Evolutionary conservation across 2,329 filamentous ascomycete species (phyloP).

Genomic region (Penicillium carneum): DNA sequence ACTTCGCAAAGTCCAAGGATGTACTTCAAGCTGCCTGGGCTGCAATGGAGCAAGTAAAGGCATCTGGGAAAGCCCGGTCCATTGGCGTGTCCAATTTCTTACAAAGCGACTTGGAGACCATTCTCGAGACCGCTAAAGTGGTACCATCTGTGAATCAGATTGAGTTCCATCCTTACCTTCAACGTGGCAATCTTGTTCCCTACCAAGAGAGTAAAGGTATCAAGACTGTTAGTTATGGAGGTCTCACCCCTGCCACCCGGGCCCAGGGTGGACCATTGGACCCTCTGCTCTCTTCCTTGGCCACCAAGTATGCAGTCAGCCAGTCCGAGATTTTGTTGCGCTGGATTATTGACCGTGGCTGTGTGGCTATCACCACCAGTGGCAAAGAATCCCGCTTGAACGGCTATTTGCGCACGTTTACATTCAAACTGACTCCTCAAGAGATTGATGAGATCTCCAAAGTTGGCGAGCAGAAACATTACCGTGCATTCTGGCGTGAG

Average conservation of each 20-base stretch:
- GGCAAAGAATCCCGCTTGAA: constrained; percentile 66
- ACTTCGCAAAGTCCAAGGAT: constrained; percentile 61
- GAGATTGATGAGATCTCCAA: constrained; percentile 64
- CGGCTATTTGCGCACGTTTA: constrained; percentile 63
- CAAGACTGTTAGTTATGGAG: constrained; percentile 51
- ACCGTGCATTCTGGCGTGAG: constrained; percentile 60
- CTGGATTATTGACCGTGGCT: constrained; percentile 68
- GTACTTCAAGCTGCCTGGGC: constrained; percentile 67
- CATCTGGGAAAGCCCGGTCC: constrained; percentile 64
- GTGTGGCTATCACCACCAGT: constrained; percentile 67
- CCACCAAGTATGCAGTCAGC: constrained; percentile 68
- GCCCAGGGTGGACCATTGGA: constrained; percentile 65
- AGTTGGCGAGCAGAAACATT: constrained; percentile 59
- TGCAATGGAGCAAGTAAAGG: constrained; percentile 65
- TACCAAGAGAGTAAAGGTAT: constrained; percentile 55
- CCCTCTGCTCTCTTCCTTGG: constrained; percentile 57
- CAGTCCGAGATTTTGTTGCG: constrained; percentile 65
- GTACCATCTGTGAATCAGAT: constrained; percentile 50
- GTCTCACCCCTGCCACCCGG: constrained; percentile 60
- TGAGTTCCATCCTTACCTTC: constrained; percentile 56
- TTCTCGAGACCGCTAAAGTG: constrained; percentile 54
- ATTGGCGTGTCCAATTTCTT: constrained; percentile 71
- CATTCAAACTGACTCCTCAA: constrained; percentile 65
- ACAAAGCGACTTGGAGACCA: constrained; percentile 61
- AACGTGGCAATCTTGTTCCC: constrained; percentile 52